Percentiles rank a stretch among this genome's conserved stretches.
These are phyloP conservation scores for Volvox africanus DNA, from an alignment of 139 green algal genomes.

Conservation along the genomic window DNA sequence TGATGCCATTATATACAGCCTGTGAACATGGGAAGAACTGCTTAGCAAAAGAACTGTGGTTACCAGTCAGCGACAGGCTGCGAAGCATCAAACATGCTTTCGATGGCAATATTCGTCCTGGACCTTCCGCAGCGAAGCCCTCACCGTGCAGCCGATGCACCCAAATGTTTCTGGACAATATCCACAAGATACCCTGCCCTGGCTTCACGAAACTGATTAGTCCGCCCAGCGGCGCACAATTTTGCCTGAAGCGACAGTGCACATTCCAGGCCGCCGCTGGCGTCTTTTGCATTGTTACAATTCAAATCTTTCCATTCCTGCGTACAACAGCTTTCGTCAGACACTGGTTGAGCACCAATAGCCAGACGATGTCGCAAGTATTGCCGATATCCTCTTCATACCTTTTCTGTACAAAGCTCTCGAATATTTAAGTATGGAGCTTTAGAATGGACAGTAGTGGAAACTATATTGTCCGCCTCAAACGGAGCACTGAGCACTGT, in stretches of 20 bases:
- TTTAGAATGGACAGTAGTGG: neutral
- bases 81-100: too few relatives aligned
- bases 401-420: neutral
- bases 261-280: neutral
- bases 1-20: slow-evolving; percentile 10
- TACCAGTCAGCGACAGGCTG: too few relatives aligned
- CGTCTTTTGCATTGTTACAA: neutral
- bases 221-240: neutral
- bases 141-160: neutral
- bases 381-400: neutral
- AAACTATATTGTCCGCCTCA: neutral
- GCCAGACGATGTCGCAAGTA: neutral
- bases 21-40: neutral
- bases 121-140: too few relatives aligned
- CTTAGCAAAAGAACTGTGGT: too few relatives aligned
- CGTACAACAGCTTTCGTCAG: neutral
- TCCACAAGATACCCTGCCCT: neutral
- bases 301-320: neutral
- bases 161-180: neutral
- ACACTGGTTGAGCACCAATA: neutral
- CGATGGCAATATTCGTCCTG: too few relatives aligned
- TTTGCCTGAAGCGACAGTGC: neutral
- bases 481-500: neutral
- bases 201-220: neutral
- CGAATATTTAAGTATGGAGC: neutral